A percentile compares a stretch with the other conserved stretches of the same genome.
Conservation (phyloP, 2,329 filamentous ascomycete genomes). For the Periconia macrospinosa region DNA sequence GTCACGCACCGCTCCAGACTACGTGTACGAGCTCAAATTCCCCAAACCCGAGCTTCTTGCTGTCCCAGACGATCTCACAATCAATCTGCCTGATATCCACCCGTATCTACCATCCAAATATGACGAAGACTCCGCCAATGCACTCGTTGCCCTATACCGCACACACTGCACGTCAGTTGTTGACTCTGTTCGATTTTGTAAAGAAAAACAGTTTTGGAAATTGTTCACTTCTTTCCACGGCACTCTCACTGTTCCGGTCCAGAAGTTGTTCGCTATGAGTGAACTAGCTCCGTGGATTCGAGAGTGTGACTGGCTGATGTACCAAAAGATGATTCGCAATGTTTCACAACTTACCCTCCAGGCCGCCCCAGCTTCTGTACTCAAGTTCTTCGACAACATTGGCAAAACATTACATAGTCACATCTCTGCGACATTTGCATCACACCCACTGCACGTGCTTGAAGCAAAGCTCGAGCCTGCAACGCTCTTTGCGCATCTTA, state of each 20-base stretch:
- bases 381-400: conserved; percentile 85
- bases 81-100: conserved; percentile 84
- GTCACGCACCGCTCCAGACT: conserved; percentile 53
- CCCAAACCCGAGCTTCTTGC: conserved; percentile 58
- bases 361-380: conserved; percentile 83
- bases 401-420: conserved; percentile 79
- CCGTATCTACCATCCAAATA: conserved; percentile 78
- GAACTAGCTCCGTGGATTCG: conserved; percentile 89
- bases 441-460: conserved; percentile 82
- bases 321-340: conserved; percentile 95
- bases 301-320: conserved; percentile 92
- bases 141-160: conserved; percentile 83
- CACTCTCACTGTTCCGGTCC: conserved; percentile 93
- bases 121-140: conserved; percentile 83
- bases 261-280: conserved; percentile 83
- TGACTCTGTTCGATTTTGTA: conserved; percentile 93
- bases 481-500: conserved; percentile 80
- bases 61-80: conserved; percentile 66
- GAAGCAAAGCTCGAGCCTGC: conserved; percentile 86
- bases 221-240: conserved; percentile 94
- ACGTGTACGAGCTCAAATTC: conserved; percentile 66
- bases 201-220: conserved; percentile 94
- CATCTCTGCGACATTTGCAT: conserved; percentile 81
- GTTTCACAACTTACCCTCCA: conserved; percentile 87
- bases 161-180: conserved; percentile 95